Conservation (phyloP, 2,329 filamentous ascomycete genomes). For the Arthrobotrys musiformis region DNA sequence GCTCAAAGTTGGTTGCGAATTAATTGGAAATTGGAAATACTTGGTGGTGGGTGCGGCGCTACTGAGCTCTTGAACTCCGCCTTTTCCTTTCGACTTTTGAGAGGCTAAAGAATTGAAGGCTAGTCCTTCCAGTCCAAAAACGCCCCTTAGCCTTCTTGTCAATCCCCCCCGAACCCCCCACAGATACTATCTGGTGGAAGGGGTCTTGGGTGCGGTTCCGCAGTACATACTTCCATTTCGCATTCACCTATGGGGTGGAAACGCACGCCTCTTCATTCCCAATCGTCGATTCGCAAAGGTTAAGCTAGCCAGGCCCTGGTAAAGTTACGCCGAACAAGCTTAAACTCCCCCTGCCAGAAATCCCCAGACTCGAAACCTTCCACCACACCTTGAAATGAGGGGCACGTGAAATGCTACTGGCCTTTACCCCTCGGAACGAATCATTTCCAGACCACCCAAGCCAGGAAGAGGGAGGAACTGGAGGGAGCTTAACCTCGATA, state of each 20-base stretch:
- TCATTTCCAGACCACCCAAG: constrained; percentile 44
- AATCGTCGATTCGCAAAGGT: constrained; percentile 35
- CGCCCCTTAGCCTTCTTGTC: constrained; percentile 29
- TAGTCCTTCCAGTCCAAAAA: constrained; percentile 13
- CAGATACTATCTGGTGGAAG: constrained; percentile 18
- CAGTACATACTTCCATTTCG: no score
- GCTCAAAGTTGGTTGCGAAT: constrained; percentile 35
- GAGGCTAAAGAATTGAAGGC: constrained; percentile 9
- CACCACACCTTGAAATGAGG: constrained; percentile 34
- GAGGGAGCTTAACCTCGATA: constrained; percentile 51
- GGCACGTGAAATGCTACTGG: constrained; percentile 54
- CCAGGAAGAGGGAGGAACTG: constrained; percentile 34
- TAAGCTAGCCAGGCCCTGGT: constrained; percentile 12
- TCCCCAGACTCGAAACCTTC: constrained; percentile 53
- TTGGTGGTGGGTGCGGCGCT: constrained; percentile 30
- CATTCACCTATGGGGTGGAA: constrained; percentile 23
- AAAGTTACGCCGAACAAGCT: constrained; percentile 43
- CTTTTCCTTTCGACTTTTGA: constrained; percentile 28
- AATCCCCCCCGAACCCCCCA: constrained; percentile 35
- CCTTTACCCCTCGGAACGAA: constrained; percentile 51
- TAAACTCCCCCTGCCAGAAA: constrained; percentile 34
- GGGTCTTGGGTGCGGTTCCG: constrained; percentile 33
- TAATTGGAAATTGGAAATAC: constrained; percentile 39
- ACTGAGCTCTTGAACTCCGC: constrained; percentile 56
- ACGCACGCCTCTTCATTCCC: constrained; percentile 41